phyloP scores from a whole-genome alignment of 2,329 filamentous ascomycete genomes.

The Fusarium buxicola region DNA sequence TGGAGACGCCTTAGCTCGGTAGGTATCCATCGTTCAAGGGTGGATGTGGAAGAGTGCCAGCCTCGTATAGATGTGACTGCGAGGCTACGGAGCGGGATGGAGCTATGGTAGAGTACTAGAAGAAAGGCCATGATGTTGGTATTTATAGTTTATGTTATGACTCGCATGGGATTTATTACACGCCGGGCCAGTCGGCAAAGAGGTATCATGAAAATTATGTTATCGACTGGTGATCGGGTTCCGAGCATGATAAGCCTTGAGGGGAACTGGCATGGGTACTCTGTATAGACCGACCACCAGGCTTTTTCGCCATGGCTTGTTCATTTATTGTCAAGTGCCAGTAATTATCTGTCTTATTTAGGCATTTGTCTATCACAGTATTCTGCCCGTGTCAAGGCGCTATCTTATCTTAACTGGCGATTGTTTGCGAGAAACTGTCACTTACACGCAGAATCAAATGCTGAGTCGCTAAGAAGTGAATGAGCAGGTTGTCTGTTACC shows the following conservation, averaged over 20 bases:
- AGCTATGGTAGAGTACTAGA: not conserved
- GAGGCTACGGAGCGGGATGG: slow-evolving; percentile 2
- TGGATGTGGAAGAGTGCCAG: slow-evolving; percentile 12
- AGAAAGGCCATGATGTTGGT: not conserved
- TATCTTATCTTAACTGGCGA: not conserved
- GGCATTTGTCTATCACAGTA: not conserved
- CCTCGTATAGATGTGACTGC: slow-evolving; percentile 12
- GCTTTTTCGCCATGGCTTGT: not conserved
- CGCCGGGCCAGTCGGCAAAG: not conserved
- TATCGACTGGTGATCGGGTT: slow-evolving; percentile 27
- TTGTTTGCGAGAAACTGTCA: not conserved
- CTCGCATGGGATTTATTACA: not conserved
- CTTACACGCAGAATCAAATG: slow-evolving; percentile 6
- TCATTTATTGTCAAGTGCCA: not conserved
- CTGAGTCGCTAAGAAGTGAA: not conserved
- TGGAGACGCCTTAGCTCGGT: slow-evolving; percentile 23
- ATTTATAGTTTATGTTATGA: not conserved
- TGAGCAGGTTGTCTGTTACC: slow-evolving; percentile 10
- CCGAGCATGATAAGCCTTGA: slow-evolving; percentile 23
- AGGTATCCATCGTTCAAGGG: no score
- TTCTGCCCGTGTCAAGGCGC: not conserved
- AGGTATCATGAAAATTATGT: not conserved
- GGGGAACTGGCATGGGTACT: no score
- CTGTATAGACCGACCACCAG: no score
- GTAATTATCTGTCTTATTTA: not conserved